Base-by-base conservation (phyloP, 148 eudicot genomes). In the Linanthus parryae region DNA sequence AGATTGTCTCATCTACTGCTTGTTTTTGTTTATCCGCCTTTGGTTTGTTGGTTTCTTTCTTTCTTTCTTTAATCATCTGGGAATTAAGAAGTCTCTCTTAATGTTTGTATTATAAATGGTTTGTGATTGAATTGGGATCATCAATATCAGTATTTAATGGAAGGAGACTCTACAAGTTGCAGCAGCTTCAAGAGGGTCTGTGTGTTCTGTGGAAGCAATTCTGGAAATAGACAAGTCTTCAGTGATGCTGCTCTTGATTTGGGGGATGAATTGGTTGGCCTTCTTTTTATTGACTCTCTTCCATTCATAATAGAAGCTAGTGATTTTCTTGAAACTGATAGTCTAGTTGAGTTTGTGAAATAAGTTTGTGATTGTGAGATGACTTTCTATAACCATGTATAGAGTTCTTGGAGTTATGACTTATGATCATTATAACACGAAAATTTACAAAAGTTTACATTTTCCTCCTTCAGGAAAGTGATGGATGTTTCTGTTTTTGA, bases 131-230 rank as follows among this genome's bases (percentile, higher is more conserved):
- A 30, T 26, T 27, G 47, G 38, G 48, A 59, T 20, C 14, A 40
- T 13, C 1, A 25, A 3, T 1, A 61, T 19, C 11, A 16, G 34
- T 28, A 10, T 33, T 12, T 37, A 68, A 77, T 72, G 78, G 82
- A 72, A 42, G 72, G 31, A 29, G 72, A 63, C n/a, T n/a, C n/a
- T 46, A 59, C 57, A 27, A 71, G 63, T 21, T 8, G 16, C 11
- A 57, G 63, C 54, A 72, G 58, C 48, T 91, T 91, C 82, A 83
- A 76, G 59, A 86, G 57, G 65, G 74, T 91, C 11, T 91, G 97
- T 74, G 97, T 91, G 5, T 91, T 85, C 65, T 91, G 97, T 62
- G 97, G 97, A 39, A 91, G 97, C 58, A 68, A 81, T 49, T 75
- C 85, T 61, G 97, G 97, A 31, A 64, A 73, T 45, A 72, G 88